Evolutionary conservation across 768 basidiomycete species (phyloP).

Genomic region (Wakefieldia striispora): DNA sequence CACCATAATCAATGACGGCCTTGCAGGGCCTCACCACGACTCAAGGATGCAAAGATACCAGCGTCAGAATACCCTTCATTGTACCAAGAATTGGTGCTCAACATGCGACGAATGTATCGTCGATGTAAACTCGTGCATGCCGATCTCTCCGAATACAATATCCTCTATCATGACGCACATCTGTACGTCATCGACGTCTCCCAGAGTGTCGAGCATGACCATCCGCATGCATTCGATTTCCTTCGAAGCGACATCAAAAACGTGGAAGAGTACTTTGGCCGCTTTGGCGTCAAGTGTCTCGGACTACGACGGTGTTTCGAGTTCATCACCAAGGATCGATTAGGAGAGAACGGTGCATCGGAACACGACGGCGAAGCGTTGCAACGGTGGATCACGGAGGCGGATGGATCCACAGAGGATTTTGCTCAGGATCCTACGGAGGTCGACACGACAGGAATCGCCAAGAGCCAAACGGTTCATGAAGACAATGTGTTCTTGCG

Average conservation of each 20-base stretch:
- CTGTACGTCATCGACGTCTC: slow-evolving; percentile 97
- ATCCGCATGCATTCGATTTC: slow-evolving; percentile 95
- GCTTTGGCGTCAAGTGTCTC: slow-evolving; percentile 70
- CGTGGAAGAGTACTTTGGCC: slow-evolving; percentile 87
- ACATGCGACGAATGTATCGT: slow-evolving; percentile 82
- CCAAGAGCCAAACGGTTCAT: slow-evolving; percentile 39
- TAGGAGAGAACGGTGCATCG: slow-evolving; percentile 32
- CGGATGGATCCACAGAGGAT: slow-evolving; percentile 19
- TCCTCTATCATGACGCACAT: slow-evolving; percentile 80
- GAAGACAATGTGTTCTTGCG: slow-evolving; percentile 89
- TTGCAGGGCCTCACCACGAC: slow-evolving; percentile 82
- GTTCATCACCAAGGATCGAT: slow-evolving; percentile 68
- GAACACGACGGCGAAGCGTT: slow-evolving; percentile 32
- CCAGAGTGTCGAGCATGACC: slow-evolving; percentile 98
- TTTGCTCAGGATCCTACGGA: slow-evolving; percentile 9
- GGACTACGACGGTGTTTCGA: slow-evolving; percentile 85
- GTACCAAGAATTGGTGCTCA: slow-evolving; percentile 78
- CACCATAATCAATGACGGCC: slow-evolving; percentile 1
- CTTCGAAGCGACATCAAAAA: slow-evolving; percentile 90
- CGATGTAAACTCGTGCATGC: slow-evolving; percentile 94
- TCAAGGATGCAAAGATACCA: slow-evolving; percentile 81
- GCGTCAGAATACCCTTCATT: slow-evolving; percentile 51
- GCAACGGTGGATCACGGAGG: slow-evolving; percentile 48
- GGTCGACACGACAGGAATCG: slow-evolving; percentile 10
- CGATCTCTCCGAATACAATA: slow-evolving; percentile 97